A percentile compares a stretch with the other conserved stretches of the same genome.
These are phyloP conservation scores for Globisporangium takayamanum DNA, from an alignment of 352 stramenopile species.

Conservation along the genomic window DNA sequence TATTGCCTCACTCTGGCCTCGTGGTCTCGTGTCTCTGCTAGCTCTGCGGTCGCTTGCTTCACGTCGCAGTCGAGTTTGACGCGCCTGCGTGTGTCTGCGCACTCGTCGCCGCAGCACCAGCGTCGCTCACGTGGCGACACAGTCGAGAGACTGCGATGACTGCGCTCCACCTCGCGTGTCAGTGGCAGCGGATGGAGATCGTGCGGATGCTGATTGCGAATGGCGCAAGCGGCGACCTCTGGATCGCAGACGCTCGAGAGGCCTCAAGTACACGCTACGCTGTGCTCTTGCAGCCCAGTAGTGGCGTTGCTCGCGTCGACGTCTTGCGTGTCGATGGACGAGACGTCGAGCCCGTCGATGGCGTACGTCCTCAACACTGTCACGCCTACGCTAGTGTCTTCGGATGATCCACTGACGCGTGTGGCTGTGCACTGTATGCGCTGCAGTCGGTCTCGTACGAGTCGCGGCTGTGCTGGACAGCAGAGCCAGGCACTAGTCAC, in stretches of 20 bases:
- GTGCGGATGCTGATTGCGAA: constrained; percentile 1
- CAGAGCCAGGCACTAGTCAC: neutral
- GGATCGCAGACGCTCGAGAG: neutral
- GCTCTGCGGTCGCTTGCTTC: neutral
- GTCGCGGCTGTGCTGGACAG: neutral
- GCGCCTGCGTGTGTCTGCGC: neutral
- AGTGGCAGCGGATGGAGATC: neutral
- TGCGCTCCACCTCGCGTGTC: constrained; percentile 1
- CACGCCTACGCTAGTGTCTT: neutral
- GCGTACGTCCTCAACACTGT: neutral
- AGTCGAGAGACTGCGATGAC: neutral
- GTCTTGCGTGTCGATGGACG: neutral
- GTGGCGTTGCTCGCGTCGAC: neutral
- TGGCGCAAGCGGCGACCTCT: neutral
- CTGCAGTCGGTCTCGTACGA: neutral
- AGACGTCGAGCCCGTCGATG: constrained; percentile 1
- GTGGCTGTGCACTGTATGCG: neutral
- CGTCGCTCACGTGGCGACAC: neutral
- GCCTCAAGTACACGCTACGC: neutral
- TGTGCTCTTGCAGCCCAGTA: neutral
- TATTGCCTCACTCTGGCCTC: neutral
- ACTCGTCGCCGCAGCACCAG: neutral
- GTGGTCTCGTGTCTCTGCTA: neutral
- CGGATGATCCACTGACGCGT: neutral
- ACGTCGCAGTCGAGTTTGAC: constrained; percentile 6